Base-by-base conservation (phyloP, 805 yeast genomes). In the Candida golubevii region DNA sequence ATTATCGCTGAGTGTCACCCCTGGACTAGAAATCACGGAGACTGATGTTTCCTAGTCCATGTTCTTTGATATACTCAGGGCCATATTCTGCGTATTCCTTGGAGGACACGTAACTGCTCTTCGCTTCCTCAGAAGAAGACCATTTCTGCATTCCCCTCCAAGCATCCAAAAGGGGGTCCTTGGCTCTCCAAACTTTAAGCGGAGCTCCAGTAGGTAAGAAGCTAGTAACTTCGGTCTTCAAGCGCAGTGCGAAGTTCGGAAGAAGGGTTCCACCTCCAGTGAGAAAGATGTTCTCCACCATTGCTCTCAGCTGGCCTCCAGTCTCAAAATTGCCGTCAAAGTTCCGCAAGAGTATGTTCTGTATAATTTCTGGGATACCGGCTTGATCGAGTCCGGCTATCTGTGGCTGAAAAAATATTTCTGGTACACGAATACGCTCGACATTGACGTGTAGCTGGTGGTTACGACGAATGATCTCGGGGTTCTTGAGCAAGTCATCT, bases 371-470 rank as follows among this genome's bases (percentile, higher is more conserved):
- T 23, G 78, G 60, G n/a, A 93, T 73, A 26, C 98, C 98, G 0
- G 97, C 96, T 66, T 90, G 98, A 63, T 93, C 99, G 18, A 89
- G 71, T 18, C 99, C 99, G 0, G 95, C 96, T 49, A 93, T 88
- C 8, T 83, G 77, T 7, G 99, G 99, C 61, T 91, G 93, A 64
- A 93, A 89, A 38, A 89, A 60, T 2, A 90, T 83, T 64, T 93
- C 99, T 0, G 98, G 97, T 2, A 91, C 87, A 45, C 95, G 77
- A 27, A 91, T 84, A 47, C 99, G 75, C 66, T 93, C 99, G 35
- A 91, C 75, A 61, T 91, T 95, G 36, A 93, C 56, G 67, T 90
- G 96, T 44, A 95, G 72, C 66, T 93, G 98, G 64, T 90, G 95
- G 49, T 83, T 84, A 54, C 90, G 88, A 52, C 83, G 88, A n/a